Conservation (phyloP, 495 filamentous ascomycete genomes). For the Aspergillus diversus region DNA sequence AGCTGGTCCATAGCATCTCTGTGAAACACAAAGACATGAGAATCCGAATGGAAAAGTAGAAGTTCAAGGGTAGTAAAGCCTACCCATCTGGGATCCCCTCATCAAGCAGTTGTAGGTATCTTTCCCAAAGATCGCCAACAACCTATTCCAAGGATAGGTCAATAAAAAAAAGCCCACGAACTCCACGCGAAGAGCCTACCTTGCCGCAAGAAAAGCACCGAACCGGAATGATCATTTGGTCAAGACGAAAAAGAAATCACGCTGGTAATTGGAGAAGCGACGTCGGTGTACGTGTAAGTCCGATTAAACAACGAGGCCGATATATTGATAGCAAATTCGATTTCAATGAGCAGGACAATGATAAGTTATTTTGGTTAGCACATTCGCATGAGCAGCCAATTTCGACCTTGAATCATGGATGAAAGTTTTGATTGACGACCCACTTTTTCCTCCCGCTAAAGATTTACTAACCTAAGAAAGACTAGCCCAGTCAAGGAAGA, state of each 20-base stretch:
- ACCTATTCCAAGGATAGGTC: conserved; percentile 60
- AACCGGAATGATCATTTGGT: conserved; percentile 94
- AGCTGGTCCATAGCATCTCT: conserved; percentile 94
- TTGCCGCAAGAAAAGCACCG: conserved; percentile 99
- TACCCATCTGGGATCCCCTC: conserved; percentile 79
- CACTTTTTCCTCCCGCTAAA: background rate
- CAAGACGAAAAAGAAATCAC: background rate
- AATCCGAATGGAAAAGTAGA: background rate
- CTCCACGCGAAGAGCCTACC: conserved; percentile 54
- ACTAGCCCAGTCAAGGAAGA: conserved; percentile 12
- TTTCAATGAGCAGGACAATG: background rate
- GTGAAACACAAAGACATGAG: conserved; percentile 9
- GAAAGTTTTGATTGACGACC: conserved; percentile 9
- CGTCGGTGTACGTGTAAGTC: background rate
- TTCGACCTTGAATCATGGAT: background rate
- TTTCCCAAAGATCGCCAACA: conserved; percentile 95
- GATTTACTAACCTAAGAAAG: conserved; percentile 7
- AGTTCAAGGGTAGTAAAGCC: background rate
- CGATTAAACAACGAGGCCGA: background rate
- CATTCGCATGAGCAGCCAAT: background rate
- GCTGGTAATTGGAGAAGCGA: background rate
- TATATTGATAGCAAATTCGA: background rate
- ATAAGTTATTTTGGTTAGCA: background rate
- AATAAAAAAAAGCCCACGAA: conserved; percentile 18
- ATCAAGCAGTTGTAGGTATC: conserved; percentile 81